A percentile compares a stretch with the other conserved stretches of the same genome.
Conservation (phyloP, 2,329 filamentous ascomycete species). For the Pezicula rhizophila region DNA sequence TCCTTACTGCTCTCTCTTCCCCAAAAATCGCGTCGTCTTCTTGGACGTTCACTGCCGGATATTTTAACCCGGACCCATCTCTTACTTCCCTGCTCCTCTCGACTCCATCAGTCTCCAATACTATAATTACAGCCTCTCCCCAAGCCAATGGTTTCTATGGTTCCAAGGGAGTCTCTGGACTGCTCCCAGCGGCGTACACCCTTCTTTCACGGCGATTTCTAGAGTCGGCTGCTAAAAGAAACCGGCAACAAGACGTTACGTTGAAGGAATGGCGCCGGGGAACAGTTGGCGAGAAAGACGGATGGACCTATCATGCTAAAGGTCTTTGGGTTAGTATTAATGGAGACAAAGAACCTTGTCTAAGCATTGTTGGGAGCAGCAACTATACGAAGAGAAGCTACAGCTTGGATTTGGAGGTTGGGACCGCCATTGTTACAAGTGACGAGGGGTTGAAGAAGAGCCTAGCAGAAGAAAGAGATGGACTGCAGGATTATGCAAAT, state of each 20-base stretch:
- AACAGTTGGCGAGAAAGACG: slow-evolving; percentile 70
- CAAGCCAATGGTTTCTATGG: slow-evolving; percentile 94
- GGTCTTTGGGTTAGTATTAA: slow-evolving; percentile 84
- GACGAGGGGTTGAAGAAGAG: slow-evolving; percentile 65
- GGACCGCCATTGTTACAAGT: slow-evolving; percentile 76
- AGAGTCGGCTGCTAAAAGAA: slow-evolving; percentile 26
- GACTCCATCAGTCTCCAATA: slow-evolving; percentile 64
- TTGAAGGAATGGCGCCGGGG: slow-evolving; percentile 87
- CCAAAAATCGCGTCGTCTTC: slow-evolving; percentile 61
- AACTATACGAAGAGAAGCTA: slow-evolving; percentile 97
- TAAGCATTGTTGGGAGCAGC: slow-evolving; percentile 83
- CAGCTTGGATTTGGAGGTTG: slow-evolving; percentile 83
- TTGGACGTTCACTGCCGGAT: slow-evolving; percentile 97
- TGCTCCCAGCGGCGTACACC: slow-evolving; percentile 88
- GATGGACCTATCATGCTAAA: slow-evolving; percentile 98
- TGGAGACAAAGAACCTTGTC: slow-evolving; percentile 57
- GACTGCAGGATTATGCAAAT: slow-evolving; percentile 69
- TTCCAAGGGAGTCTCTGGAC: slow-evolving; percentile 79
- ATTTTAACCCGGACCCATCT: slow-evolving; percentile 91
- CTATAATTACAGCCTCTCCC: slow-evolving; percentile 86
- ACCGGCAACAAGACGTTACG: slow-evolving; percentile 52
- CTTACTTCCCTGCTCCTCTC: slow-evolving; percentile 74
- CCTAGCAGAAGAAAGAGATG: slow-evolving; percentile 73
- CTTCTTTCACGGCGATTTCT: slow-evolving; percentile 80
- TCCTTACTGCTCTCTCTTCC: slow-evolving; percentile 62